A percentile compares a stretch with the other conserved stretches of the same genome.
Evolutionary conservation across 2,329 filamentous ascomycete species (phyloP).

Genomic region (Aspergillus melleus): DNA sequence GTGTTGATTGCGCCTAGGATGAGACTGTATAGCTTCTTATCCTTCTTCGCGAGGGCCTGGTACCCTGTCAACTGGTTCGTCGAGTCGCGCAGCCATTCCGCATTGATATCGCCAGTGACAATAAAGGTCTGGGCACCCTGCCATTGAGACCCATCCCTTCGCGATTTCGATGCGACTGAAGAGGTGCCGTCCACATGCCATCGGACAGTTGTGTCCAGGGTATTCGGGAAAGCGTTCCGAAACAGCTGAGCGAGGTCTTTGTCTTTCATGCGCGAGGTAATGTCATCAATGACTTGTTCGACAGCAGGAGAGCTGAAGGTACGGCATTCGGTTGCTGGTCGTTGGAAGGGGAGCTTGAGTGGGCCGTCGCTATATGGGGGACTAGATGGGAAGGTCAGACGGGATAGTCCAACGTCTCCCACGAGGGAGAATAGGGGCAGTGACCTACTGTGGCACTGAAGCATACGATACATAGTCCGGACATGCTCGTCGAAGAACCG

Average conservation of each 20-base stretch:
- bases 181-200: conserved; percentile 72
- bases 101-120: conserved; percentile 89
- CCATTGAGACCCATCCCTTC: conserved; percentile 65
- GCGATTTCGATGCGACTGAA: conserved; percentile 33
- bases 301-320: conserved; percentile 86
- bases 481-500: conserved; percentile 51
- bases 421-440: neutral
- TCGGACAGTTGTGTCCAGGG: conserved; percentile 82
- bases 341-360: conserved; percentile 78
- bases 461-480: conserved; percentile 67
- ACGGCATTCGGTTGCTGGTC: conserved; percentile 76
- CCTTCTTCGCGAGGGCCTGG: conserved; percentile 78
- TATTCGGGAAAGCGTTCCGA: conserved; percentile 92
- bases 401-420: neutral
- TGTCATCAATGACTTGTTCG: conserved; percentile 80
- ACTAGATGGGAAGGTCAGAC: conserved; percentile 46
- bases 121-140: conserved; percentile 86
- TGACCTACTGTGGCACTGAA: conserved; percentile 58
- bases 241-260: conserved; percentile 89
- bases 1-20: conserved; percentile 95
- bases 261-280: conserved; percentile 77
- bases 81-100: conserved; percentile 88
- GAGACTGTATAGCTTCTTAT: conserved; percentile 72
- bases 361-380: conserved; percentile 77
- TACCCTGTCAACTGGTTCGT: conserved; percentile 94